phyloP scores from a whole-genome alignment of 345 rosid species.

The Jatropha curcas region DNA sequence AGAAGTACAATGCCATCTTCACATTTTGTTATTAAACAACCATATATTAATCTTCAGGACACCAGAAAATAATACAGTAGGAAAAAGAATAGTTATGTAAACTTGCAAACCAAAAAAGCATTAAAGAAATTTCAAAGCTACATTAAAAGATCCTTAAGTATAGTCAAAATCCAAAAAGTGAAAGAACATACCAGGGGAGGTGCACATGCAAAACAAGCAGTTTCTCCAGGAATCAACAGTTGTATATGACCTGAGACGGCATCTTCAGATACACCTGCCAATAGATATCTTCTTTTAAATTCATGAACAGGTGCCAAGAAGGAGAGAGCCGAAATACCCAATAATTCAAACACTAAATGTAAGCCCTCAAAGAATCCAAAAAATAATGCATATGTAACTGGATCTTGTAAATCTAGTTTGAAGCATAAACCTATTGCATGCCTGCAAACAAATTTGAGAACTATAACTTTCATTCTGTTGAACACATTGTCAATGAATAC shows the following conservation, averaged over 20 bases:
- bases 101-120: neutral
- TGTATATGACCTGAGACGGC: slow-evolving; percentile 99
- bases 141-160: slow-evolving; percentile 2
- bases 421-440: slow-evolving; percentile 2
- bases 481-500: slow-evolving; percentile 3
- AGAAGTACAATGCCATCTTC: slow-evolving; percentile 3
- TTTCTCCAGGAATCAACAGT: slow-evolving; percentile 88
- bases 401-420: slow-evolving; percentile 4
- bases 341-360: slow-evolving; percentile 4
- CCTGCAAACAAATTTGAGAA: neutral
- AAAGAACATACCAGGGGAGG: slow-evolving; percentile 78
- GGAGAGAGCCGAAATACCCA: neutral
- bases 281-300: slow-evolving; percentile 9
- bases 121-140: slow-evolving; percentile 4
- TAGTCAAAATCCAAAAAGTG: slow-evolving; percentile 8
- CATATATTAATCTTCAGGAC: neutral
- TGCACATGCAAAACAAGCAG: slow-evolving; percentile 99
- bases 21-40: slow-evolving; percentile 3
- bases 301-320: neutral
- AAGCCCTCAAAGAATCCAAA: neutral
- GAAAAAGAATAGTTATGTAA: neutral
- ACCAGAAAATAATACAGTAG: neutral
- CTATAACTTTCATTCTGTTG: neutral
- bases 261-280: slow-evolving; percentile 95
- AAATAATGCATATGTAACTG: neutral